Conservation (phyloP, 441 rosid species). For the Viola pubescens region DNA sequence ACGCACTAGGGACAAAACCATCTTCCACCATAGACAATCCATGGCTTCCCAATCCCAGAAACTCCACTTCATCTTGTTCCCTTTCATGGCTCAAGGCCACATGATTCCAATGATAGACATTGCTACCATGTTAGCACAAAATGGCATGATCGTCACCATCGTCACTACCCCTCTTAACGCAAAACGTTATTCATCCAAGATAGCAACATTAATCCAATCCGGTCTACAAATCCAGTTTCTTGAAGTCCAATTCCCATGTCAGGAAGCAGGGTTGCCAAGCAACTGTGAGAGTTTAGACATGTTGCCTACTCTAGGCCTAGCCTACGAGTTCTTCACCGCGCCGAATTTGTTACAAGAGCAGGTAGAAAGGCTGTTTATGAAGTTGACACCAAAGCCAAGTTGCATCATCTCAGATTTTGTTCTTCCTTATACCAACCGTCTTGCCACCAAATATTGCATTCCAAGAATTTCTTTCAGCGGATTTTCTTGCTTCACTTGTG, state of each 20-base stretch:
- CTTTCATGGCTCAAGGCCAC: conserved; percentile 33
- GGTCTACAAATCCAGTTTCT: conserved; percentile 26
- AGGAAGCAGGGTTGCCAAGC: conserved; percentile 27
- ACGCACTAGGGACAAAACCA: no score
- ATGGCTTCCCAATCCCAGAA: no score
- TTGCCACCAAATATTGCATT: conserved; percentile 24
- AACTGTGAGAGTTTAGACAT: conserved; percentile 36
- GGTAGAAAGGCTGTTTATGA: conserved; percentile 15
- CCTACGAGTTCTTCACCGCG: no score
- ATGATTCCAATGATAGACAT: conserved; percentile 23
- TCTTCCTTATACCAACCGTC: conserved; percentile 16
- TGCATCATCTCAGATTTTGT: conserved; percentile 30
- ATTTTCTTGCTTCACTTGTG: conserved; percentile 11
- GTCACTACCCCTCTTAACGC: conserved; percentile 37
- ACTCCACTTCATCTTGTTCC: conserved; percentile 26
- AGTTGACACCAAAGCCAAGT: conserved; percentile 21
- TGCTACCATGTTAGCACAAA: conserved; percentile 27
- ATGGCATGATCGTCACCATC: conserved; percentile 16
- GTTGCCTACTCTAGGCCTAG: conserved; percentile 14
- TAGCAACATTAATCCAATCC: background rate
- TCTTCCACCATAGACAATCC: no score
- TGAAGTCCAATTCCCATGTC: conserved; percentile 21
- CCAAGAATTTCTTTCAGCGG: conserved; percentile 36
- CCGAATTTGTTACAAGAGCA: conserved; percentile 17
- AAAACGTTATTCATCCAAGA: conserved; percentile 10